Evolutionary conservation across 2,329 filamentous ascomycete species (phyloP), one percentile per base, ranked within the genome.

Genomic region (Curvularia sp.): DNA sequence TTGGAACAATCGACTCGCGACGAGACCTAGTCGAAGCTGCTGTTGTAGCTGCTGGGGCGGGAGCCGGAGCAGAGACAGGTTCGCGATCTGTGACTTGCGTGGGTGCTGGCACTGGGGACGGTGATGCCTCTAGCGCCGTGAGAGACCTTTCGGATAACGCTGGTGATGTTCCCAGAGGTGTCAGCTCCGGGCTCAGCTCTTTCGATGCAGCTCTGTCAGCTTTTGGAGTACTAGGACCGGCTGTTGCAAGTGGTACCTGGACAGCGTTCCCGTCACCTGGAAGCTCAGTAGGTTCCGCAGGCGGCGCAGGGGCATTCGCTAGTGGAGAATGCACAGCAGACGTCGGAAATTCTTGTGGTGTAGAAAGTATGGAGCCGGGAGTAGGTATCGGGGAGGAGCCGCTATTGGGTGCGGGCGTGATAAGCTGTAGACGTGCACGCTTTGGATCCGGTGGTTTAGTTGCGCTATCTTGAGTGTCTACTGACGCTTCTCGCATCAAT

Each of bases 211-310:
- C 26, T 61, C 71, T 47, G 57, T 35, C 43, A 52, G 53, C 38
- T 44, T 67, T 69, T 30, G 72, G 70, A 4, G 74, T 76, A 52
- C 68, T 67, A 24, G 75, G 76, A 10, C 79, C 78, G 38, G 78
- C 79, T 41, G 81, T 80, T 39, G 80, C 80, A 30, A 81, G 76
- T 33, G 82, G 80, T 12, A 82, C 72, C 65, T 67, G 77, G 0
- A 74, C 59, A 18, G 70, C 73, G 42, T n/a, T 60, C 3, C 47
- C 42, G 15, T 58, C 49, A 18, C 31, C 51, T n/a, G 65, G 66
- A 54, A 65, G 59, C 42, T 72, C 67, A 20, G 52, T 62, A 13
- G 65, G 38, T 9, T 66, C 66, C 22, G 66, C 58, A 18, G 60
- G 31, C 6, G 68, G 62, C 0, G 60, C 42, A 13, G 64, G 57